A percentile compares a stretch with the other conserved stretches of the same genome.
Evolutionary conservation across 495 filamentous ascomycete species (phyloP).

Genomic region (Hyaloscypha variabilis): DNA sequence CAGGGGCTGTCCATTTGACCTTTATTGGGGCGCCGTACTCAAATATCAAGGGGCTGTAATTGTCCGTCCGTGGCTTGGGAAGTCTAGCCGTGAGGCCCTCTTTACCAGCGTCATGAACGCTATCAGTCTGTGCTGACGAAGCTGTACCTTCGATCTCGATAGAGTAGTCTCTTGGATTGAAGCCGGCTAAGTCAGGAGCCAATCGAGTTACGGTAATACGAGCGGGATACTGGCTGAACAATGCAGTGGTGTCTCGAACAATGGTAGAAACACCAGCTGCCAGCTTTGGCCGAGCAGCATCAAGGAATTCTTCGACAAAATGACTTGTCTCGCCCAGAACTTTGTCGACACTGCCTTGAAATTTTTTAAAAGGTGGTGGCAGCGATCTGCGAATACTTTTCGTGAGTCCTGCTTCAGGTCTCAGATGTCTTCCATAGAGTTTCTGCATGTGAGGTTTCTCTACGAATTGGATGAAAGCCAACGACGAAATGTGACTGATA

Average conservation of each 20-base stretch:
- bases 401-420: conserved; percentile 85
- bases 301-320: conserved; percentile 88
- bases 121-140: conserved; percentile 46
- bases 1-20: conserved; percentile 89
- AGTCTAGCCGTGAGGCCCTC: conserved; percentile 36
- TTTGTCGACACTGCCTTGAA: conserved; percentile 84
- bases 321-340: conserved; percentile 82
- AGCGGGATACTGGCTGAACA: conserved; percentile 90
- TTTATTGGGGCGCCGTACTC: conserved; percentile 91
- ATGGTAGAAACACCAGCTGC: conserved; percentile 85
- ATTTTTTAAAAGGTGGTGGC: conserved; percentile 71
- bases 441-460: conserved; percentile 99
- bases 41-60: conserved; percentile 73
- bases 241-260: conserved; percentile 80
- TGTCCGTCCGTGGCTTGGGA: conserved; percentile 47
- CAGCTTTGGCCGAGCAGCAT: conserved; percentile 83
- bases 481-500: conserved; percentile 78
- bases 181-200: conserved; percentile 80
- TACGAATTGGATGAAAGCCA: conserved; percentile 89
- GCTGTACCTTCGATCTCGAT: conserved; percentile 71
- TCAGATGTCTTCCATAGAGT: conserved; percentile 82
- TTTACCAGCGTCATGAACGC: conserved; percentile 40
- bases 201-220: conserved; percentile 83
- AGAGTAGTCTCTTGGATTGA: conserved; percentile 80
- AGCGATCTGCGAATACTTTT: conserved; percentile 86